Conservation (phyloP, 2,329 filamentous ascomycete genomes). For the Verticillium isaacii region DNA sequence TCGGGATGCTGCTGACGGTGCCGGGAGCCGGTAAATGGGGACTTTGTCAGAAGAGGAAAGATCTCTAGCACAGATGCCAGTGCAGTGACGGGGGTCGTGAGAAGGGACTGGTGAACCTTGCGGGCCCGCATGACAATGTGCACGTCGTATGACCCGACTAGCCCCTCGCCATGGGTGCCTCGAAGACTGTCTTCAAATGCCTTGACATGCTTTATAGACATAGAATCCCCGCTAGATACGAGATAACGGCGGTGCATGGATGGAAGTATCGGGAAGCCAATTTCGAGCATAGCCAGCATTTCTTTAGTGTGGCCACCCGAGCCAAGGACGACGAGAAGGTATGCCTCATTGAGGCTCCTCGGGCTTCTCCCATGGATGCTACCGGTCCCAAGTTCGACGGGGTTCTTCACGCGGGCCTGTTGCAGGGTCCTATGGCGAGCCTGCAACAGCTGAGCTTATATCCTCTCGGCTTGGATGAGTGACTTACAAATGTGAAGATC, state of each 20-base stretch:
- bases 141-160: slow-evolving; percentile 55
- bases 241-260: slow-evolving; percentile 74
- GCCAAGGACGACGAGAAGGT: slow-evolving; percentile 79
- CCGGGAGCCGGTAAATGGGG: slow-evolving; percentile 16
- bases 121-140: slow-evolving; percentile 70
- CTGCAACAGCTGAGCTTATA: not conserved
- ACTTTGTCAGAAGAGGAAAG: slow-evolving; percentile 46
- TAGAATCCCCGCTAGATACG: slow-evolving; percentile 72
- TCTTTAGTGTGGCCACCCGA: slow-evolving; percentile 94
- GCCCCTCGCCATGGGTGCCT: slow-evolving; percentile 13
- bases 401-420: not conserved
- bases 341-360: slow-evolving; percentile 20
- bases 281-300: slow-evolving; percentile 78
- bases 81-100: slow-evolving; percentile 66
- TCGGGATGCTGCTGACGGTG: slow-evolving; percentile 52
- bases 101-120: slow-evolving; percentile 73
- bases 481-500: slow-evolving; percentile 24
- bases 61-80: slow-evolving; percentile 62
- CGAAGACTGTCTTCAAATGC: slow-evolving; percentile 32
- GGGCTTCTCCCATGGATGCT: not conserved
- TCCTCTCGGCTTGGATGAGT: not conserved
- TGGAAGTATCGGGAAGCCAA: slow-evolving; percentile 45
- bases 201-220: slow-evolving; percentile 65
- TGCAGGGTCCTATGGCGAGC: not conserved
- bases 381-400: slow-evolving; percentile 5